A percentile compares a stretch with the other conserved stretches of the same genome.
These are phyloP conservation scores for Carpinus fangiana DNA, from an alignment of 306 rosid species.

Conservation along the genomic window DNA sequence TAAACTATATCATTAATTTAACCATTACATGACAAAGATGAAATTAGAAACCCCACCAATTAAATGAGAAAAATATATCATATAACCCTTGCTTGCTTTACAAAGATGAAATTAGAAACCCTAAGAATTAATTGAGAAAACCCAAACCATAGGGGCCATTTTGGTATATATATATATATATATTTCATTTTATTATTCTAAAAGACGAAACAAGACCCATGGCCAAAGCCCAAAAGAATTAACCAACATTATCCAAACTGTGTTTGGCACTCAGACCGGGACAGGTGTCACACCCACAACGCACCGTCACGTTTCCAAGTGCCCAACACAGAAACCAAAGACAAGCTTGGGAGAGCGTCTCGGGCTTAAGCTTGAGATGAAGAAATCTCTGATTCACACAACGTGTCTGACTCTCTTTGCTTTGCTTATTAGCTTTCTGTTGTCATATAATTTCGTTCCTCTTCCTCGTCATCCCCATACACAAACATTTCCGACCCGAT, in stretches of 20 bases:
- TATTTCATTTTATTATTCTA: neutral
- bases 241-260: conserved; percentile 18
- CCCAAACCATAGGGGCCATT: too few relatives aligned
- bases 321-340: conserved; percentile 20
- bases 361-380: neutral
- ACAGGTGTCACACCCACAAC: conserved; percentile 29
- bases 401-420: conserved; percentile 24
- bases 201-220: neutral
- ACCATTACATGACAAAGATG: too few relatives aligned
- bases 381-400: conserved; percentile 29
- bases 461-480: conserved; percentile 12
- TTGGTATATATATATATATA: too few relatives aligned
- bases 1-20: too few relatives aligned
- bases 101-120: too few relatives aligned
- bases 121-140: too few relatives aligned
- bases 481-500: neutral
- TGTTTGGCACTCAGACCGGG: neutral
- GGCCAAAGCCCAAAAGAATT: neutral
- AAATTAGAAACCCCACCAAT: too few relatives aligned
- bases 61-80: too few relatives aligned
- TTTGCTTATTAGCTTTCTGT: neutral
- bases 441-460: conserved; percentile 1
- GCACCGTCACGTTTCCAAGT: conserved; percentile 34
- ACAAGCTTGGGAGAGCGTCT: conserved; percentile 7
- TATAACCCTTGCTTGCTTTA: too few relatives aligned